These are phyloP conservation scores for Stellera chamaejasme DNA, from an alignment of 345 rosid genomes.

Conservation along the genomic window DNA sequence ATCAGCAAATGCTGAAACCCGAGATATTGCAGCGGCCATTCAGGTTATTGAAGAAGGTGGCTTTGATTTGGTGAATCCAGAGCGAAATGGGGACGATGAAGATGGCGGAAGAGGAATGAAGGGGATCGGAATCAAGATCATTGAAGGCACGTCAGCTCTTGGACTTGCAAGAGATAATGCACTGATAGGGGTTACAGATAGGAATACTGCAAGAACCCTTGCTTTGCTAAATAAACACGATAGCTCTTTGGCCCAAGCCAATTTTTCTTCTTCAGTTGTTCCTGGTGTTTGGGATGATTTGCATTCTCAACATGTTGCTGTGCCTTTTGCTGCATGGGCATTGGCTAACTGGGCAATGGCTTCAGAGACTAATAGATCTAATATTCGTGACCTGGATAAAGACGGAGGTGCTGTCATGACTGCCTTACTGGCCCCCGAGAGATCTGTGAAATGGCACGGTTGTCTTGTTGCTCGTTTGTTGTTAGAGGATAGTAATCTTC, in stretches of 20 bases:
- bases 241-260: constrained; percentile 36
- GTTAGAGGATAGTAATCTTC: constrained; percentile 78
- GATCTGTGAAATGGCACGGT: constrained; percentile 99
- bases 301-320: constrained; percentile 96
- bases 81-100: constrained; percentile 51
- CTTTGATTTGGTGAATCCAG: constrained; percentile 56
- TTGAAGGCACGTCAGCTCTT: constrained; percentile 82
- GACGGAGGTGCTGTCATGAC: constrained; percentile 88
- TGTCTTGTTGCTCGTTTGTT: constrained; percentile 82
- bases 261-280: constrained; percentile 70
- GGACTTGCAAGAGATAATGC: constrained; percentile 67
- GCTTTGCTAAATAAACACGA: constrained; percentile 51
- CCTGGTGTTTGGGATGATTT: constrained; percentile 99
- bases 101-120: constrained; percentile 68
- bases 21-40: constrained; percentile 86
- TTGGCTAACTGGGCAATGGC: constrained; percentile 99
- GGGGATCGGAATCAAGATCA: constrained; percentile 90
- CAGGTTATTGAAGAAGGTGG: constrained; percentile 95
- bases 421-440: constrained; percentile 88
- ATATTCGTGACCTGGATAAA: constrained; percentile 82
- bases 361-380: constrained; percentile 68
- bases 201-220: constrained; percentile 32
- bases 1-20: constrained; percentile 67
- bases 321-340: constrained; percentile 99
- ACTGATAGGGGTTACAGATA: constrained; percentile 28